Base-by-base conservation (phyloP, 1,284 basidiomycete species). In the Quambalaria eucalypti region DNA sequence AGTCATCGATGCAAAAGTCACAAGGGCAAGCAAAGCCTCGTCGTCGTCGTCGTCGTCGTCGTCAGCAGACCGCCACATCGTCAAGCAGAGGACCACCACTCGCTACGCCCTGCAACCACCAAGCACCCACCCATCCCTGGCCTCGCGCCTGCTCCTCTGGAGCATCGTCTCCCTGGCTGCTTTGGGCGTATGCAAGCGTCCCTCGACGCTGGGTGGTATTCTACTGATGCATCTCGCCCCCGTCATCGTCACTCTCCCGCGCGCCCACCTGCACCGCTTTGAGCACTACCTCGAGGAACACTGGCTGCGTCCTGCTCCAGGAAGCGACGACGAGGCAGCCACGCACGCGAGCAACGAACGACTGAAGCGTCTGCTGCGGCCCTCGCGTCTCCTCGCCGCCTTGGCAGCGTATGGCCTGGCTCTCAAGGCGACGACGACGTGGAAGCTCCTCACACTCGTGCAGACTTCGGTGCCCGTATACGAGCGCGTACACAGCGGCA, bases 161-260 rank as follows among this genome's bases (percentile, higher is more conserved):
- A 16, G 36, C 4, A 19, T 16, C 19, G 23, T 19, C 9, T 16
- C 16, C 50, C 36, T 42, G 25, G 44, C 51, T 19, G n/a, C 42
- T 5, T 26, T 46, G 16, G 14, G 42, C 0, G 79, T 85, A 49
- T 77, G 77, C 1, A 56, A 78, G n/a, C 77, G 79, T 4, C 84
- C 86, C 0, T 74, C 74, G 56, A 82, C 81, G n/a, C 69, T 80
- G 21, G 67, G 78, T 1, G 83, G 83, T 60, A 79, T 87, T 19
- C 77, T 86, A 52, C 59, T 78, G 46, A 85, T 87, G 81, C 86
- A 88, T 71, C 76, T 72, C 4, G 76, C 84, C 6, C 77, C 86
- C 26, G 55, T 85, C 36, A 49, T 84, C 2, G 83, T 85, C 7
- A 78, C 85, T 44, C 36, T 82, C 47, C 44, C 48, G 29, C 52